These are phyloP conservation scores for Ophiosphaerella herpotricha DNA, from an alignment of 2,329 filamentous ascomycete species.

Conservation along the genomic window DNA sequence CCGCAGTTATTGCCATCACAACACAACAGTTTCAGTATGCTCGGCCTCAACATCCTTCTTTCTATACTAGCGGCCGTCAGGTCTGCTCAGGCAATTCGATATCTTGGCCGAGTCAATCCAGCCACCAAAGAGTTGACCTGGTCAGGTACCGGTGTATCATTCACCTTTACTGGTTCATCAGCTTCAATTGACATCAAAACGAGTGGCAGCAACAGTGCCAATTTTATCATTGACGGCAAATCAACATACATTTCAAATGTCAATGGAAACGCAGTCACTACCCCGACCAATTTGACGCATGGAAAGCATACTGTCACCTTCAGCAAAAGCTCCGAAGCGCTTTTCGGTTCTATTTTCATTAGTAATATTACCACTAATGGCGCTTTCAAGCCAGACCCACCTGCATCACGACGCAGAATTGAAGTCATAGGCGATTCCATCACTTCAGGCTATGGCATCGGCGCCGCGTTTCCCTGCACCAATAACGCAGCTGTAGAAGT, in stretches of 20 bases:
- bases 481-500: constrained; percentile 49
- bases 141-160: constrained; percentile 51
- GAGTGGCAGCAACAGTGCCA: constrained; percentile 41
- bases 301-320: constrained; percentile 47
- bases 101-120: constrained; percentile 48
- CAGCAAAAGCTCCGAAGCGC: constrained; percentile 47
- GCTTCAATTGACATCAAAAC: constrained; percentile 43
- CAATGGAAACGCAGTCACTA: constrained; percentile 35
- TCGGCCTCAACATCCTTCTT: background rate
- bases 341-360: constrained; percentile 42
- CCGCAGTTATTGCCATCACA: background rate
- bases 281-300: constrained; percentile 31
- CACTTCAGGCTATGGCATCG: constrained; percentile 52
- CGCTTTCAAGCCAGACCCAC: constrained; percentile 17
- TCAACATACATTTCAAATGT: constrained; percentile 32
- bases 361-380: constrained; percentile 35
- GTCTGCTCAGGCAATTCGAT: background rate
- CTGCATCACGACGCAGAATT: constrained; percentile 42
- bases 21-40: background rate
- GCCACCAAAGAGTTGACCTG: constrained; percentile 50
- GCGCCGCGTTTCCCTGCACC: constrained; percentile 47
- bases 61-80: background rate
- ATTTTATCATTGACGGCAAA: constrained; percentile 42
- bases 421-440: constrained; percentile 55
- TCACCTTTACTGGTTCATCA: constrained; percentile 49